These are phyloP conservation scores for Xylaria curta DNA, from an alignment of 495 filamentous ascomycete genomes.

Conservation along the genomic window DNA sequence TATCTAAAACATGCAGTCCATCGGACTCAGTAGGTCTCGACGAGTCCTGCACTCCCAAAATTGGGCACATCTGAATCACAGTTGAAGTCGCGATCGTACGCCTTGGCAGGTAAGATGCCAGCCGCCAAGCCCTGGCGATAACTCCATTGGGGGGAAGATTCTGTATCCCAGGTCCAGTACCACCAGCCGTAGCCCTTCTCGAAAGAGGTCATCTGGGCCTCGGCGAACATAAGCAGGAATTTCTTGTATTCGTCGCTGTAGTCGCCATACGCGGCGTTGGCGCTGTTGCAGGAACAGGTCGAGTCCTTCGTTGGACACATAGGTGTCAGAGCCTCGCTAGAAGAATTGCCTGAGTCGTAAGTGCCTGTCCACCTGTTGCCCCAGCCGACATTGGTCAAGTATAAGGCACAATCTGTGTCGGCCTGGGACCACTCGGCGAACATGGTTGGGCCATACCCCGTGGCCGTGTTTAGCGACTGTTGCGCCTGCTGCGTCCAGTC, in stretches of 20 bases:
- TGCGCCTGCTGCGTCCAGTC: slow-evolving; percentile 83
- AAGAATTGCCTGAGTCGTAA: slow-evolving; percentile 60
- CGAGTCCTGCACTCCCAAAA: slow-evolving; percentile 61
- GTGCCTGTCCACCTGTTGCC: slow-evolving; percentile 94
- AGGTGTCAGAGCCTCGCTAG: slow-evolving; percentile 61
- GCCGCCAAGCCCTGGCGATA: slow-evolving; percentile 85
- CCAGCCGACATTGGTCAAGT: slow-evolving; percentile 87
- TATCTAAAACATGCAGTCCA: background rate
- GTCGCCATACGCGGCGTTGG: slow-evolving; percentile 71
- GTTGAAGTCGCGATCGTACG: slow-evolving; percentile 76
- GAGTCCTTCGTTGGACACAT: slow-evolving; percentile 71
- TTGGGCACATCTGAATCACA: slow-evolving; percentile 73
- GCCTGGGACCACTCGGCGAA: slow-evolving; percentile 98
- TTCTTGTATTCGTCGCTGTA: slow-evolving; percentile 82
- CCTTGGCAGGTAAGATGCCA: slow-evolving; percentile 81
- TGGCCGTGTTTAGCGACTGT: slow-evolving; percentile 69
- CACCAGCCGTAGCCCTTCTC: slow-evolving; percentile 96
- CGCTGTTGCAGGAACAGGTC: slow-evolving; percentile 72
- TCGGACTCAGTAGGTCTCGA: slow-evolving; percentile 32
- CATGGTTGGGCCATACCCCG: slow-evolving; percentile 94
- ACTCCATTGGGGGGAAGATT: slow-evolving; percentile 84
- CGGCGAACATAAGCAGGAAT: slow-evolving; percentile 87
- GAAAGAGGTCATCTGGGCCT: slow-evolving; percentile 93
- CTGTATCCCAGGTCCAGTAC: slow-evolving; percentile 86
- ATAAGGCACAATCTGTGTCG: slow-evolving; percentile 90